Percentiles rank a stretch among this genome's conserved stretches.
Conservation (phyloP, 2,329 filamentous ascomycete genomes). For the Hypomyces perniciosus region DNA sequence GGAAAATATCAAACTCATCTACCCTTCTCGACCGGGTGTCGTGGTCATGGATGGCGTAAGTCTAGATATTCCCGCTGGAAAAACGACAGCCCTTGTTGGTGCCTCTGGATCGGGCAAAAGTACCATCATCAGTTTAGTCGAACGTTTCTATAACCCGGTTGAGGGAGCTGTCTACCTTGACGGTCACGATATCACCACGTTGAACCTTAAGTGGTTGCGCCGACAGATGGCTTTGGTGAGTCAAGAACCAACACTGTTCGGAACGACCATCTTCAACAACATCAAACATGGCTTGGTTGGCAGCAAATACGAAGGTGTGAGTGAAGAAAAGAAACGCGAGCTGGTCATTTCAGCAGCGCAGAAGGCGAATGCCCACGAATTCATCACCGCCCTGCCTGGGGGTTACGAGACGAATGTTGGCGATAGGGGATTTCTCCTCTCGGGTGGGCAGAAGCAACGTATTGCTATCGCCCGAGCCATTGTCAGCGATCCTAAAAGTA, state of each 20-base stretch:
- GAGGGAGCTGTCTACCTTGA: conserved; percentile 73
- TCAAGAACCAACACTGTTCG: conserved; percentile 88
- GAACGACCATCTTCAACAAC: conserved; percentile 81
- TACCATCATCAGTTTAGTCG: conserved; percentile 86
- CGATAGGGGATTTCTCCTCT: conserved; percentile 84
- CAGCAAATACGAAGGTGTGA: conserved; percentile 62
- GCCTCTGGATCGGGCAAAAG: conserved; percentile 93
- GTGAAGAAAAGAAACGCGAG: conserved; percentile 60
- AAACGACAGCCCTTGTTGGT: conserved; percentile 87
- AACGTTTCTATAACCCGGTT: conserved; percentile 91
- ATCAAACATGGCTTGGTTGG: conserved; percentile 88
- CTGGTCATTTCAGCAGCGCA: conserved; percentile 77
- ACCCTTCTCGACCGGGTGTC: conserved; percentile 90
- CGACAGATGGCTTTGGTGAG: conserved; percentile 89
- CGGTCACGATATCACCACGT: conserved; percentile 68
- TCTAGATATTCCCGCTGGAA: conserved; percentile 78
- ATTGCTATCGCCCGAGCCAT: conserved; percentile 89
- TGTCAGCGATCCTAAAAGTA: conserved; percentile 80
- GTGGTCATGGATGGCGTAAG: conserved; percentile 79
- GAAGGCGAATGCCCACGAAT: conserved; percentile 91
- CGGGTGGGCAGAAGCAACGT: conserved; percentile 92
- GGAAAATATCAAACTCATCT: conserved; percentile 81
- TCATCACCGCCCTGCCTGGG: conserved; percentile 73
- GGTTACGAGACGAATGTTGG: conserved; percentile 91
- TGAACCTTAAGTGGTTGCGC: conserved; percentile 87